Conservation (phyloP, 177 flowering plant species). For the Tripterygium wilfordii region DNA sequence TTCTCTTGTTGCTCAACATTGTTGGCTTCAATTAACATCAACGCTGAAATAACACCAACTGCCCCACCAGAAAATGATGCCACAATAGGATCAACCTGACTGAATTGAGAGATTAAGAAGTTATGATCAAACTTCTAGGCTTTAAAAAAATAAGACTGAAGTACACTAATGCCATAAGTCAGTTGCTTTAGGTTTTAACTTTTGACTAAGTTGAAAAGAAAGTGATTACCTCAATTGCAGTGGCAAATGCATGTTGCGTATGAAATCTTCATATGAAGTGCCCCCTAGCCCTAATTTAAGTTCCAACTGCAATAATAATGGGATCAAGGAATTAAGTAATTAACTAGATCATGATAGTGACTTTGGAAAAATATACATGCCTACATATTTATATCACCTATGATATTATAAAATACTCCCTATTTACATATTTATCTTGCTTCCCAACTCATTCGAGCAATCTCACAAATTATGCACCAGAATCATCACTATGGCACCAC, state of each 20-base stretch:
- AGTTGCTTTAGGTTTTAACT: background rate
- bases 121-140: slow-evolving; percentile 11
- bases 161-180: no score
- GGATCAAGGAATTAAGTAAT: background rate
- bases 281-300: slow-evolving; percentile 88
- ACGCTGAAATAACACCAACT: slow-evolving; percentile 86
- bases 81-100: slow-evolving; percentile 97
- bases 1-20: slow-evolving; percentile 91
- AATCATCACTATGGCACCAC: no score
- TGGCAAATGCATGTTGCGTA: slow-evolving; percentile 78
- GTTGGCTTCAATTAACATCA: slow-evolving; percentile 85
- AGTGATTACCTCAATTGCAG: slow-evolving; percentile 64
- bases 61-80: slow-evolving; percentile 98
- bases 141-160: no score
- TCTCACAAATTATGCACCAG: no score
- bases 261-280: slow-evolving; percentile 90
- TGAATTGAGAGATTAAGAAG: slow-evolving; percentile 24
- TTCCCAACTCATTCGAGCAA: no score
- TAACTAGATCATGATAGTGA: no score
- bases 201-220: background rate
- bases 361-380: no score
- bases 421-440: no score
- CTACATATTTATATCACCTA: no score
- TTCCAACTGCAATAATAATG: slow-evolving; percentile 61
- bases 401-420: no score